Evolutionary conservation across 305 asterid species (phyloP).

Genomic region (Fraxinus albicans): DNA sequence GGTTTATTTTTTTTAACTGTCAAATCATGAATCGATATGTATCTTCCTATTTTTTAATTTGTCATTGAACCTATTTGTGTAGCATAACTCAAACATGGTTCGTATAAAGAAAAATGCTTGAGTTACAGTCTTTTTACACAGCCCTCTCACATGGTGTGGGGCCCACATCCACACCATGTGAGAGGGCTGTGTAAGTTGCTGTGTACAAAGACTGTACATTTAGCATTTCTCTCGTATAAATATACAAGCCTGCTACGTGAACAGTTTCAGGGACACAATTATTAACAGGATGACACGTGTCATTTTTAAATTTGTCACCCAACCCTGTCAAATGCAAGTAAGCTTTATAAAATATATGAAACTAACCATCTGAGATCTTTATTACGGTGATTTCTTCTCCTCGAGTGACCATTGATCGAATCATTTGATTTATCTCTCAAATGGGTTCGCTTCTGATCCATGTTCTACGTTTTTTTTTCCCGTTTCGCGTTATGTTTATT

Average conservation of each 20-base stretch:
- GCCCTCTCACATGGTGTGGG: too few relatives aligned
- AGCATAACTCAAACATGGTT: neutral
- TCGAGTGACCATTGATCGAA: slow-evolving; percentile 30
- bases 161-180: too few relatives aligned
- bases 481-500: neutral
- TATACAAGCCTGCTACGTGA: neutral
- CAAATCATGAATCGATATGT: neutral
- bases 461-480: slow-evolving; percentile 5
- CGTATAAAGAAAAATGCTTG: too few relatives aligned
- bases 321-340: neutral
- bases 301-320: neutral
- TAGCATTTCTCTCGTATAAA: too few relatives aligned
- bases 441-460: slow-evolving; percentile 43
- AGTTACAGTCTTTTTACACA: too few relatives aligned
- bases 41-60: too few relatives aligned
- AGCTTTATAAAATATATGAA: neutral
- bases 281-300: neutral
- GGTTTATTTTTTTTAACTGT: neutral
- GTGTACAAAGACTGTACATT: too few relatives aligned
- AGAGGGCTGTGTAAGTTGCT: too few relatives aligned
- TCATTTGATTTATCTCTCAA: neutral
- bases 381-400: slow-evolving; percentile 3
- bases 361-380: slow-evolving; percentile 24
- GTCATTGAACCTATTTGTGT: neutral
- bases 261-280: neutral